phyloP scores from a whole-genome alignment of 768 basidiomycete species.

The Lyophyllum decastes region DNA sequence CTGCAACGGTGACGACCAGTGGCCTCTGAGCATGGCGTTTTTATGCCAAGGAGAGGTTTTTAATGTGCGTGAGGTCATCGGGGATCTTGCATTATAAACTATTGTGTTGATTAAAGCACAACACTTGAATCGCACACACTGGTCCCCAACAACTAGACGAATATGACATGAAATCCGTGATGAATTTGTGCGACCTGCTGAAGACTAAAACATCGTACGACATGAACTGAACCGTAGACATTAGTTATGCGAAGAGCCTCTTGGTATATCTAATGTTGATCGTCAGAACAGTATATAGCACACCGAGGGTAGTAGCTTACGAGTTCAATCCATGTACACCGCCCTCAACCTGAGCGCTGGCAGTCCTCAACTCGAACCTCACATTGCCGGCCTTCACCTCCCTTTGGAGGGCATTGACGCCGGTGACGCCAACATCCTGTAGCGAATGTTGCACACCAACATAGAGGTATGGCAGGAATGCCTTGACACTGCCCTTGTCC shows the following conservation, averaged over 20 bases:
- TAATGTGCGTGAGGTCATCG: too few relatives aligned
- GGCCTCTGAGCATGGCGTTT: background rate
- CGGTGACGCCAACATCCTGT: slow-evolving; percentile 87
- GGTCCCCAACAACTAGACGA: slow-evolving; percentile 1
- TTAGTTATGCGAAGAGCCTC: slow-evolving; percentile 32
- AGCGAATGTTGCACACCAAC: slow-evolving; percentile 89
- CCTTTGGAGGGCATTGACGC: slow-evolving; percentile 63
- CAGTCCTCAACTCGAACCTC: slow-evolving; percentile 90
- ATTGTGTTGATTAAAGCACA: background rate
- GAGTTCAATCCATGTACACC: slow-evolving; percentile 95
- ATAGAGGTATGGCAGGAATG: slow-evolving; percentile 86
- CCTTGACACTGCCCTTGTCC: slow-evolving; percentile 94
- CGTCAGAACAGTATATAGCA: background rate
- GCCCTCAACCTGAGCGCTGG: slow-evolving; percentile 94
- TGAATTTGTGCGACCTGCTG: background rate
- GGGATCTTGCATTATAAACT: too few relatives aligned
- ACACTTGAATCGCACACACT: background rate
- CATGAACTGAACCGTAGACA: background rate
- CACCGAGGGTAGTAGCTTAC: slow-evolving; percentile 49
- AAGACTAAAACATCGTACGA: background rate
- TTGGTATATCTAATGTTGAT: slow-evolving; percentile 35
- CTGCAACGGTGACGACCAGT: background rate
- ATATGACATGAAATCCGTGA: slow-evolving; percentile 6
- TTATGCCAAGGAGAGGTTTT: too few relatives aligned
- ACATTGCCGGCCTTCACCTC: slow-evolving; percentile 68